Evolutionary conservation across 2,329 filamentous ascomycete genomes (phyloP).

Genomic region (Didymella sp.): DNA sequence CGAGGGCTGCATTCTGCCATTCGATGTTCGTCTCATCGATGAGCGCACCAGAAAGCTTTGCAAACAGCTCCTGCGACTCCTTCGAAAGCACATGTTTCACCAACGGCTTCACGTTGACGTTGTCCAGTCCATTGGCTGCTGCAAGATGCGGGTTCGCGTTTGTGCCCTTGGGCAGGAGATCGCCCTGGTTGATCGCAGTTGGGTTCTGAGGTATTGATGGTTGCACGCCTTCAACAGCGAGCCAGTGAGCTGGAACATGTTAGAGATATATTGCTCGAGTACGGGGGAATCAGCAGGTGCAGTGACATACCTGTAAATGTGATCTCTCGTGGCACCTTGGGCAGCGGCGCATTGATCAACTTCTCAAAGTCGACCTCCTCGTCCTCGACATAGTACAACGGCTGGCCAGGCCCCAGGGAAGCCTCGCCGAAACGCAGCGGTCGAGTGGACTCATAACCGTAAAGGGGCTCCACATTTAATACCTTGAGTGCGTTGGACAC

Average conservation of each 20-base stretch:
- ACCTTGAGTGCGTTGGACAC: conserved; percentile 83
- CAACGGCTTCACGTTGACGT: conserved; percentile 81
- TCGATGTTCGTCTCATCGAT: conserved; percentile 88
- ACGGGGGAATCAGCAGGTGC: background rate
- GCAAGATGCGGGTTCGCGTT: conserved; percentile 86
- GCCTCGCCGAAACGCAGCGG: conserved; percentile 93
- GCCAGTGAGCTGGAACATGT: conserved; percentile 78
- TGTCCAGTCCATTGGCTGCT: conserved; percentile 82
- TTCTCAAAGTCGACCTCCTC: conserved; percentile 99
- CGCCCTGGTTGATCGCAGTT: conserved; percentile 82
- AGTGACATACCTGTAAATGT: conserved; percentile 77
- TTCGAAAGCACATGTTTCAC: conserved; percentile 97
- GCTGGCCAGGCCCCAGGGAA: conserved; percentile 89
- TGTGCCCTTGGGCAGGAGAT: conserved; percentile 87
- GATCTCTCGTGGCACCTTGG: conserved; percentile 92
- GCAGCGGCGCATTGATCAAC: conserved; percentile 92
- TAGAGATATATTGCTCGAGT: conserved; percentile 10
- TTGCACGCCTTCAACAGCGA: conserved; percentile 96
- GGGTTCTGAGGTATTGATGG: conserved; percentile 97
- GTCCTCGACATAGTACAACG: conserved; percentile 96
- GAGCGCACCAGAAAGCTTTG: conserved; percentile 88
- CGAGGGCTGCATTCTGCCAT: conserved; percentile 82
- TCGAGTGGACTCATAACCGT: conserved; percentile 92
- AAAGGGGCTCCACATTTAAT: conserved; percentile 91
- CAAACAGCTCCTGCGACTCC: conserved; percentile 95